phyloP scores from a whole-genome alignment of 345 rosid genomes.

The Eucalyptus cladocalyx region DNA sequence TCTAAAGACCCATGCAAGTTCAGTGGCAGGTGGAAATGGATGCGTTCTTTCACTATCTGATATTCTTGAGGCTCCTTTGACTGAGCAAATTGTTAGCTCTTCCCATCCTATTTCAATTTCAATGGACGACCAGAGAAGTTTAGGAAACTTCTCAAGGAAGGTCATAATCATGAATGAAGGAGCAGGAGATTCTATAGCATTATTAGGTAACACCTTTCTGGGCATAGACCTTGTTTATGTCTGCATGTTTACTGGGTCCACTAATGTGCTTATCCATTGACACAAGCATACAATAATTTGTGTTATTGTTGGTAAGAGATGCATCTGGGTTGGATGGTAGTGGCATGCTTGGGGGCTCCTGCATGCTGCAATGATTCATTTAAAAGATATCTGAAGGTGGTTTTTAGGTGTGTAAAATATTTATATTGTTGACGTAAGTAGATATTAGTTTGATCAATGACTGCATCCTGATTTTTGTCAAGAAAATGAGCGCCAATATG shows the following conservation, averaged over 20 bases:
- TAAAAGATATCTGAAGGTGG: not conserved
- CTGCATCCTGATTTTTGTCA: not conserved
- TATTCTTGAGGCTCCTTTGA: slow-evolving; percentile 22
- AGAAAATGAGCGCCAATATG: not conserved
- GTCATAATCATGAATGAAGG: slow-evolving; percentile 81
- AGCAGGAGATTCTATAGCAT: slow-evolving; percentile 64
- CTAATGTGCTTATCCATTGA: not conserved
- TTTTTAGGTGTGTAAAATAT: not conserved
- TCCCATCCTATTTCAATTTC: slow-evolving; percentile 4
- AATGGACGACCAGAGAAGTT: not conserved
- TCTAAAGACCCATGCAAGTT: slow-evolving; percentile 40
- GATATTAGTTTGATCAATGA: not conserved
- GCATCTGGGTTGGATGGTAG: not conserved
- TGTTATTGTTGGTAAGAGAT: not conserved
- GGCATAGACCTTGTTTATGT: not conserved
- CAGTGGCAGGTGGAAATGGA: slow-evolving; percentile 43
- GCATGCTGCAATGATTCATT: not conserved
- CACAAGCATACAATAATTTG: not conserved
- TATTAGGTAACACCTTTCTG: slow-evolving; percentile 42
- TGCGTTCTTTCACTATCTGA: slow-evolving; percentile 36
- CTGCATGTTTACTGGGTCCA: not conserved
- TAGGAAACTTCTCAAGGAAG: slow-evolving; percentile 17
- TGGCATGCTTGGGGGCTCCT: not conserved
- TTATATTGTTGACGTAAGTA: not conserved
- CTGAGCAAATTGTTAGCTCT: not conserved